phyloP scores from a whole-genome alignment of 305 asterid species.

The Solanum hybrid region DNA sequence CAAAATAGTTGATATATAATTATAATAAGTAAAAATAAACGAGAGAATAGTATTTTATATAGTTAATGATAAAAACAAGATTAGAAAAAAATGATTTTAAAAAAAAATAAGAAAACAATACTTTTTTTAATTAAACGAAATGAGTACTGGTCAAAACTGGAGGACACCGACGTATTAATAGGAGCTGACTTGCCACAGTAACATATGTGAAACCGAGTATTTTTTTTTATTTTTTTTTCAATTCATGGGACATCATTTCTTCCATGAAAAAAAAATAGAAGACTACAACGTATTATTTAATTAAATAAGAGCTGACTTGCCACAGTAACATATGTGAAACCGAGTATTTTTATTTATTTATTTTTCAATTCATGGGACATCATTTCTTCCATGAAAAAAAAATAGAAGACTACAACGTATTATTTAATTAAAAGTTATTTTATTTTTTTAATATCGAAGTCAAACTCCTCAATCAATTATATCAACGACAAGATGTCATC shows the following conservation, averaged over 20 bases:
- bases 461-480: background rate
- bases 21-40: background rate
- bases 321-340: no score
- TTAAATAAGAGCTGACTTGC: no score
- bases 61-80: background rate
- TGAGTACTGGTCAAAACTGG: background rate
- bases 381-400: no score
- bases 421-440: no score
- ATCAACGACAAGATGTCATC: background rate
- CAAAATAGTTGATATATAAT: background rate
- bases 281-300: background rate
- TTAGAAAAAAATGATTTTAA: background rate
- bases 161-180: background rate
- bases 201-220: background rate
- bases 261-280: background rate
- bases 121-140: background rate
- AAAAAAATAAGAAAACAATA: no score
- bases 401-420: no score
- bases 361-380: no score
- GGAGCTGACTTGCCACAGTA: background rate
- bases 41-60: background rate
- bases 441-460: background rate
- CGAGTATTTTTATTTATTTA: no score
- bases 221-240: background rate
- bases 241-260: background rate